Percentiles rank a stretch among this genome's conserved stretches.
Evolutionary conservation across 345 rosid species (phyloP).

Genomic region (Salix suchowensis): DNA sequence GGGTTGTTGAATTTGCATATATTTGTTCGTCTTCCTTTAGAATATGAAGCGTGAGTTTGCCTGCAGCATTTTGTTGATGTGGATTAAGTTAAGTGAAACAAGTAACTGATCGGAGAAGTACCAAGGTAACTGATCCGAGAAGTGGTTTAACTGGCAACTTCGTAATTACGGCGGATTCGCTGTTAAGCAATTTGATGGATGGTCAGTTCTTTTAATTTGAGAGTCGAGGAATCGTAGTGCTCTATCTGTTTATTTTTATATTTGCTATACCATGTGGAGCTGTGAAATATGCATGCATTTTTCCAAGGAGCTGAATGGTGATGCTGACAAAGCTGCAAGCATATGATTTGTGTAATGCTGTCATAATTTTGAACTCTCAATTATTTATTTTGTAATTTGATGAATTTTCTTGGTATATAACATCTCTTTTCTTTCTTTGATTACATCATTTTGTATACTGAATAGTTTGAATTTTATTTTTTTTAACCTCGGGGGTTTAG

Average conservation of each 20-base stretch:
- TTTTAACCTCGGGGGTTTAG: background rate
- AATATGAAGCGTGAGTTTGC: background rate
- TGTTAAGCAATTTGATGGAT: background rate
- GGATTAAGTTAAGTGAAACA: background rate
- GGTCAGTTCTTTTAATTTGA: background rate
- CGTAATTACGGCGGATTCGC: background rate
- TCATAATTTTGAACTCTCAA: background rate
- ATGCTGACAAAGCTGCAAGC: background rate
- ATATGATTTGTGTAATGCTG: background rate
- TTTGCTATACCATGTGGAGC: background rate
- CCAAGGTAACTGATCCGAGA: background rate
- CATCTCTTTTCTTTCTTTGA: background rate
- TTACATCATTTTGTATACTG: background rate
- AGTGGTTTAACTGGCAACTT: slow-evolving; percentile 6
- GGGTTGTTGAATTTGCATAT: background rate
- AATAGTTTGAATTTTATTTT: background rate
- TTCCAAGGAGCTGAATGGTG: background rate
- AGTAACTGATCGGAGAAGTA: background rate
- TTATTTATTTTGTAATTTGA: background rate
- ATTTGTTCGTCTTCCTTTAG: background rate
- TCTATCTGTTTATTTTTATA: background rate
- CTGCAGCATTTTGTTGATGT: background rate
- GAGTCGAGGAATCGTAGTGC: background rate
- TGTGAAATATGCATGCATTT: background rate
- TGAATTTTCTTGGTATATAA: background rate